These are phyloP conservation scores for Plasmopara muralis DNA, from an alignment of 352 stramenopile genomes.

Conservation along the genomic window DNA sequence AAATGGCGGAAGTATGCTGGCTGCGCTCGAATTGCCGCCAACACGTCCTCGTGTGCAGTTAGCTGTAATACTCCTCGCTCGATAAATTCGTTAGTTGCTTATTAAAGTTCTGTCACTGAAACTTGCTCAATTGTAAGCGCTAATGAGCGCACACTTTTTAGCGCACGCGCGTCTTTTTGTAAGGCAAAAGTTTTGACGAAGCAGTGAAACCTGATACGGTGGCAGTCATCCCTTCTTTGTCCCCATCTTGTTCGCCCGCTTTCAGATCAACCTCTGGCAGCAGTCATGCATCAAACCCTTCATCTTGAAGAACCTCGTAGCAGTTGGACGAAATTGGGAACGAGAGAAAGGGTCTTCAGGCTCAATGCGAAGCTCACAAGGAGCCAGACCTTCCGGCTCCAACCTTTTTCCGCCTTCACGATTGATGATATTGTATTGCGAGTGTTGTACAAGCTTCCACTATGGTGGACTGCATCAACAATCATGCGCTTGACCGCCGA, in stretches of 20 bases:
- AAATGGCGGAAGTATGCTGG: neutral
- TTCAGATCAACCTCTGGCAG: neutral
- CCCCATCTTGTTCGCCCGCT: neutral
- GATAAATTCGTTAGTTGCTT: neutral
- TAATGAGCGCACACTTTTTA: neutral
- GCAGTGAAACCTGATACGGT: neutral
- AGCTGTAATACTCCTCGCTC: neutral
- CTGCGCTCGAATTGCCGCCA: neutral
- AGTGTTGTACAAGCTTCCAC: neutral
- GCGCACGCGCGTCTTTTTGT: neutral
- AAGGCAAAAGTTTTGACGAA: neutral
- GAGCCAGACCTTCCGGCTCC: neutral
- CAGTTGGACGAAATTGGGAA: neutral
- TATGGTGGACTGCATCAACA: neutral
- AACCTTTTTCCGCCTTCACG: neutral
- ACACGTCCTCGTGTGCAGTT: neutral
- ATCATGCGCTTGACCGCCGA: neutral
- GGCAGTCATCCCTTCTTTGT: neutral
- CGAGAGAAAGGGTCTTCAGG: no score
- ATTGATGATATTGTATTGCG: constrained; percentile 2
- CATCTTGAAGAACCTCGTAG: neutral
- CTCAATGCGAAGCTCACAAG: neutral
- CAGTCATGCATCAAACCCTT: neutral
- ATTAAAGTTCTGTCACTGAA: neutral
- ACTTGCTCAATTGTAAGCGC: neutral